Evolutionary conservation across 805 yeast genomes (phyloP).

Genomic region (Torulaspora franciscae): DNA sequence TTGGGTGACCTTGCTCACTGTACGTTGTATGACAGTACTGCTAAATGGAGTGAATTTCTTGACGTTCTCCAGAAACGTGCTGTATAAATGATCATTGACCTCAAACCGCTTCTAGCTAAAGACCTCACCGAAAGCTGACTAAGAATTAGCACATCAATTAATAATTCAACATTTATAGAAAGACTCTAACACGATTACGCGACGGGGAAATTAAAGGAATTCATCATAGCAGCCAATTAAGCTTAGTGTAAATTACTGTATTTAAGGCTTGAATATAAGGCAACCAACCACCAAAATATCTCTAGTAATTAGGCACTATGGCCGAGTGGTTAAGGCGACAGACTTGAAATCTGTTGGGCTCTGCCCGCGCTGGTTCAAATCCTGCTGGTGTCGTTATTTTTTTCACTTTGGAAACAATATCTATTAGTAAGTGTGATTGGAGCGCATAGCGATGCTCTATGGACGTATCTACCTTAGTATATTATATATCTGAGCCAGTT

Average conservation of each 20-base stretch:
- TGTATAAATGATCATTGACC: neutral
- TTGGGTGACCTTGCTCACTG: conserved; percentile 21
- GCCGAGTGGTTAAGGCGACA: conserved; percentile 49
- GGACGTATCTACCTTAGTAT: neutral
- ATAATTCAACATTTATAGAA: no score
- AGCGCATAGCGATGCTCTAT: no score
- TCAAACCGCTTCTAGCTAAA: no score
- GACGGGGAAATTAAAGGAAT: no score
- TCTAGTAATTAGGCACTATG: conserved; percentile 34
- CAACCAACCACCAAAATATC: no score
- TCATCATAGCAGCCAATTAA: no score
- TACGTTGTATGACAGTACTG: conserved; percentile 22
- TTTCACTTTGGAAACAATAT: conserved; percentile 13
- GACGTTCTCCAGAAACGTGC: conserved; percentile 11
- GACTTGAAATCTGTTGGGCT: conserved; percentile 47
- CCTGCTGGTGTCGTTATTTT: conserved; percentile 42
- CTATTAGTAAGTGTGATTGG: no score
- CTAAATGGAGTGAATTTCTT: conserved; percentile 25
- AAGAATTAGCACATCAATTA: neutral
- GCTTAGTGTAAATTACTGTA: no score
- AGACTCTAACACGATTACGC: no score
- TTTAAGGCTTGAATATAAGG: no score
- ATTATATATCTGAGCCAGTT: conserved; percentile 43
- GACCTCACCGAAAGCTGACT: neutral
- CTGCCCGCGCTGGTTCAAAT: conserved; percentile 48